Percentiles rank a stretch among this genome's conserved stretches.
These are phyloP conservation scores for Debaryomyces castellii DNA, from an alignment of 805 yeast genomes.

Conservation along the genomic window DNA sequence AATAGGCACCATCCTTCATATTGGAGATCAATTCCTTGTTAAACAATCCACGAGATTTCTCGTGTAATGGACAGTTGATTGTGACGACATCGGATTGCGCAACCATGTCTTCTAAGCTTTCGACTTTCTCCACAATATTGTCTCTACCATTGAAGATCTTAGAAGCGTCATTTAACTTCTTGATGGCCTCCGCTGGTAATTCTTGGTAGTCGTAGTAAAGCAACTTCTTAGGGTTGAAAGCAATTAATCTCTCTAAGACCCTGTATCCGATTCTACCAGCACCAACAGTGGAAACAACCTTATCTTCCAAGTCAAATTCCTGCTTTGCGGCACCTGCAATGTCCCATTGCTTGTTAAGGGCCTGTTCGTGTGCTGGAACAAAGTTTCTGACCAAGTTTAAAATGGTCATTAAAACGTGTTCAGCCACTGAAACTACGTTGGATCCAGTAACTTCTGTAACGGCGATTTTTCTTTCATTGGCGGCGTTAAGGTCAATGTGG, in stretches of 20 bases:
- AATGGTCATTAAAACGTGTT: constrained; percentile 75
- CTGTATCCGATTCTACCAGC: constrained; percentile 81
- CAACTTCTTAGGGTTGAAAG: constrained; percentile 74
- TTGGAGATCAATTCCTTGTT: constrained; percentile 64
- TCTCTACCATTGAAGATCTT: constrained; percentile 48
- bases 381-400: constrained; percentile 71
- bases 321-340: constrained; percentile 75
- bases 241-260: constrained; percentile 66
- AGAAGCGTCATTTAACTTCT: constrained; percentile 36
- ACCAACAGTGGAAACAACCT: constrained; percentile 77
- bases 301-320: constrained; percentile 72
- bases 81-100: constrained; percentile 70
- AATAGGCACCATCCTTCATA: constrained; percentile 71
- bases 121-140: constrained; percentile 56
- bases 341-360: constrained; percentile 64
- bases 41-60: constrained; percentile 63
- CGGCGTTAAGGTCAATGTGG: constrained; percentile 71
- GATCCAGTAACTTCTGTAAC: constrained; percentile 84
- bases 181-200: constrained; percentile 51
- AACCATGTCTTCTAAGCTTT: constrained; percentile 61
- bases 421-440: constrained; percentile 78
- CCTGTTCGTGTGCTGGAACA: constrained; percentile 75
- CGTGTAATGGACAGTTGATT: constrained; percentile 75
- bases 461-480: constrained; percentile 60
- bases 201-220: constrained; percentile 75